phyloP scores from a whole-genome alignment of 306 rosid genomes.

The Begonia peltatifolia region DNA sequence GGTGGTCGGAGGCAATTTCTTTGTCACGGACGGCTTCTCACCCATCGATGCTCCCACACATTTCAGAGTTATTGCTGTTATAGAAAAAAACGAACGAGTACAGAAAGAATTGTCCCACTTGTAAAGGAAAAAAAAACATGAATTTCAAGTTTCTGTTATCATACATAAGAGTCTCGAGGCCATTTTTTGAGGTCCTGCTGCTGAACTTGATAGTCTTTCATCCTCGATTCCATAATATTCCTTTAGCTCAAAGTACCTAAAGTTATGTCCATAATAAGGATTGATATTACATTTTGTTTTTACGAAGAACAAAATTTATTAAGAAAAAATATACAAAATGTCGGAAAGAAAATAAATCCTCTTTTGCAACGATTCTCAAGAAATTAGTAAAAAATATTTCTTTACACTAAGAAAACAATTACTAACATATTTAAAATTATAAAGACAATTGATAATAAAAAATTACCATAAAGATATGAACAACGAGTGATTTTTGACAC shows the following conservation, averaged over 20 bases:
- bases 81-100: no score
- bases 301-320: no score
- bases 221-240: constrained; percentile 69
- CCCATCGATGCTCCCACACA: constrained; percentile 92
- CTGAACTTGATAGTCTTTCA: constrained; percentile 35
- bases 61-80: constrained; percentile 62
- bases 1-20: constrained; percentile 76
- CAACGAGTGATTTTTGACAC: no score
- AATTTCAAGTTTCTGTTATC: constrained; percentile 5
- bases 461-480: no score
- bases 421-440: no score
- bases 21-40: constrained; percentile 63
- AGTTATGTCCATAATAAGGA: constrained; percentile 1
- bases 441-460: no score
- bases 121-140: not conserved
- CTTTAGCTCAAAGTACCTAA: constrained; percentile 72
- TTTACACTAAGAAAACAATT: no score
- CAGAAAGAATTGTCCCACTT: not conserved
- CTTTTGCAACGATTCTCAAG: no score
- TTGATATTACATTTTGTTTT: not conserved
- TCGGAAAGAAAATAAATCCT: not conserved
- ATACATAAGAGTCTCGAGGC: constrained; percentile 71
- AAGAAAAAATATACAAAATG: not conserved
- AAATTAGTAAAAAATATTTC: no score
- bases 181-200: constrained; percentile 62